These are phyloP conservation scores for Sordariomycetes sp. DNA, from an alignment of 2,329 filamentous ascomycete species.

Conservation along the genomic window DNA sequence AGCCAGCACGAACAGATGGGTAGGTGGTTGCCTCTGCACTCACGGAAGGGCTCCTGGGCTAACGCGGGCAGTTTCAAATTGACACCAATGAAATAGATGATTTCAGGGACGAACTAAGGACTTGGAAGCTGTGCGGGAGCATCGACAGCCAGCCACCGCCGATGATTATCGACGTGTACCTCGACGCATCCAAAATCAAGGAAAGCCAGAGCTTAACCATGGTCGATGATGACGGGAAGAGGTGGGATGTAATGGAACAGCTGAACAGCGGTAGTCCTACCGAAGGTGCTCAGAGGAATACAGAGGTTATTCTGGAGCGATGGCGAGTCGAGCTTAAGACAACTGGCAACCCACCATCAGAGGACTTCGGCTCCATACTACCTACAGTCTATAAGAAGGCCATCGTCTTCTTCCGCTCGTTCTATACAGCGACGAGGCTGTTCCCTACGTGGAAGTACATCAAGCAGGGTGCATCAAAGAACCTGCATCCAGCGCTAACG, in stretches of 20 bases:
- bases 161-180: slow-evolving; percentile 81
- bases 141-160: slow-evolving; percentile 70
- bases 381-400: slow-evolving; percentile 96
- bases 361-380: slow-evolving; percentile 54
- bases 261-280: slow-evolving; percentile 48
- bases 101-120: slow-evolving; percentile 69
- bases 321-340: slow-evolving; percentile 77
- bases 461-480: slow-evolving; percentile 63
- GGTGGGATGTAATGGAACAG: slow-evolving; percentile 85
- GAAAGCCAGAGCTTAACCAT: slow-evolving; percentile 82
- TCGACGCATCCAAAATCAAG: slow-evolving; percentile 71
- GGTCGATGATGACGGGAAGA: slow-evolving; percentile 79
- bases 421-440: slow-evolving; percentile 75
- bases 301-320: slow-evolving; percentile 78
- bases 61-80: slow-evolving; percentile 84
- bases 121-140: slow-evolving; percentile 75
- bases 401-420: slow-evolving; percentile 85
- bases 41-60: too few relatives aligned
- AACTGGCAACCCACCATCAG: slow-evolving; percentile 34
- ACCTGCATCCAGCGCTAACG: slow-evolving; percentile 56
- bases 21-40: too few relatives aligned
- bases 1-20: slow-evolving; percentile 70
- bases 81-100: slow-evolving; percentile 88
- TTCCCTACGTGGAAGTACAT: slow-evolving; percentile 80
- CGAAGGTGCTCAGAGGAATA: slow-evolving; percentile 35